These are phyloP conservation scores for Allium sativum DNA, from an alignment of 106 monocot species.

Conservation along the genomic window DNA sequence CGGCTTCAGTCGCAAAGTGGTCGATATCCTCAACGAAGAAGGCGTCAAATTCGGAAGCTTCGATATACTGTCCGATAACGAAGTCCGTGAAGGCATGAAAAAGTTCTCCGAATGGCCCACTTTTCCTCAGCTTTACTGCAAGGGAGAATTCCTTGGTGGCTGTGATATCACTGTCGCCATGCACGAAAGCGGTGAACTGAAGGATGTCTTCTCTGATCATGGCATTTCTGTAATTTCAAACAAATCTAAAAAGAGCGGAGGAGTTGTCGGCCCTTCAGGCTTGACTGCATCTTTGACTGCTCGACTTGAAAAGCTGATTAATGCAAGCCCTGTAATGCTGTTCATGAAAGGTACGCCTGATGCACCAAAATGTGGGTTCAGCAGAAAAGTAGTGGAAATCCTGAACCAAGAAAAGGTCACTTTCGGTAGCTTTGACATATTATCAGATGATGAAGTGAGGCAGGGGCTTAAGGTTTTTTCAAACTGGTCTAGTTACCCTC, in stretches of 20 bases:
- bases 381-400: slow-evolving; percentile 60
- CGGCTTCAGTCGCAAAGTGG: slow-evolving; percentile 68
- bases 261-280: slow-evolving; percentile 27
- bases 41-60: slow-evolving; percentile 79
- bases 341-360: slow-evolving; percentile 83
- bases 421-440: slow-evolving; percentile 62
- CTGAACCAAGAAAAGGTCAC: slow-evolving; percentile 68
- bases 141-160: slow-evolving; percentile 84
- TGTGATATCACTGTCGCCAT: slow-evolving; percentile 77
- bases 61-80: slow-evolving; percentile 77
- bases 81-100: slow-evolving; percentile 82
- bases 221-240: slow-evolving; percentile 19
- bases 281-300: slow-evolving; percentile 34
- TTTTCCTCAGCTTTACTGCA: slow-evolving; percentile 86
- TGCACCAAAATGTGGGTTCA: slow-evolving; percentile 75
- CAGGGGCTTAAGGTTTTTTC: slow-evolving; percentile 74
- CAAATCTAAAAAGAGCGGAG: slow-evolving; percentile 12
- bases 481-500: slow-evolving; percentile 91
- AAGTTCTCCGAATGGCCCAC: slow-evolving; percentile 87
- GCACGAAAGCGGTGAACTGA: slow-evolving; percentile 83
- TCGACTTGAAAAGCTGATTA: slow-evolving; percentile 48
- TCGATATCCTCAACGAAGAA: slow-evolving; percentile 63
- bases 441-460: slow-evolving; percentile 71
- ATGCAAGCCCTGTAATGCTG: slow-evolving; percentile 55
- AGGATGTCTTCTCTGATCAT: slow-evolving; percentile 50